These are phyloP conservation scores for Suillus fuscotomentosus DNA, from an alignment of 768 basidiomycete genomes.

Conservation along the genomic window DNA sequence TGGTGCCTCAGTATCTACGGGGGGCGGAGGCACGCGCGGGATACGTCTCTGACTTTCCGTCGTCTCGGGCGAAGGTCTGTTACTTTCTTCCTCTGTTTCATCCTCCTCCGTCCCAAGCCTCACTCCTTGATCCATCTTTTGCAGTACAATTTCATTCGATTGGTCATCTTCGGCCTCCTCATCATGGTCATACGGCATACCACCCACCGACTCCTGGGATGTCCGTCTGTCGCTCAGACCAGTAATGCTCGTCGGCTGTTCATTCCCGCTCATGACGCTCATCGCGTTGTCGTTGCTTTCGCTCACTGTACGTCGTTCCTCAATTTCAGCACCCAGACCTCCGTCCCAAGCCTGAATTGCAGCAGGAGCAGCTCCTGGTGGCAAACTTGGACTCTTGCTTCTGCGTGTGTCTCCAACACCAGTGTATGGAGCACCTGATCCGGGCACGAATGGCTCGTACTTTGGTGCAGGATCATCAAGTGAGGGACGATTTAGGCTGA, in stretches of 20 bases:
- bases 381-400: slow-evolving; percentile 33
- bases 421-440: slow-evolving; percentile 14
- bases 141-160: slow-evolving; percentile 5
- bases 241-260: background rate
- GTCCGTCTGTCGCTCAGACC: background rate
- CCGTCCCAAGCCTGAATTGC: slow-evolving; percentile 36
- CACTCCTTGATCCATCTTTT: background rate
- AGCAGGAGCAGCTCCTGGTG: slow-evolving; percentile 42
- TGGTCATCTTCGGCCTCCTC: slow-evolving; percentile 10
- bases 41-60: slow-evolving; percentile 25
- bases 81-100: background rate
- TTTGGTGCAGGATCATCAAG: slow-evolving; percentile 36
- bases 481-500: slow-evolving; percentile 7
- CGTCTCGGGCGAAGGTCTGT: slow-evolving; percentile 12
- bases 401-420: slow-evolving; percentile 17
- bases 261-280: background rate
- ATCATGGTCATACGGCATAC: slow-evolving; percentile 25
- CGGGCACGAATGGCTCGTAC: slow-evolving; percentile 30
- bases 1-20: slow-evolving; percentile 25
- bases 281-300: background rate
- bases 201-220: slow-evolving; percentile 7
- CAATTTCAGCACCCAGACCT: slow-evolving; percentile 30
- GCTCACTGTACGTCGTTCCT: slow-evolving; percentile 7
- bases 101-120: background rate
- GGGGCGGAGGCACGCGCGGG: slow-evolving; percentile 39